phyloP scores from a whole-genome alignment of 2,329 filamentous ascomycete species.

The Colletotrichum sp. region DNA sequence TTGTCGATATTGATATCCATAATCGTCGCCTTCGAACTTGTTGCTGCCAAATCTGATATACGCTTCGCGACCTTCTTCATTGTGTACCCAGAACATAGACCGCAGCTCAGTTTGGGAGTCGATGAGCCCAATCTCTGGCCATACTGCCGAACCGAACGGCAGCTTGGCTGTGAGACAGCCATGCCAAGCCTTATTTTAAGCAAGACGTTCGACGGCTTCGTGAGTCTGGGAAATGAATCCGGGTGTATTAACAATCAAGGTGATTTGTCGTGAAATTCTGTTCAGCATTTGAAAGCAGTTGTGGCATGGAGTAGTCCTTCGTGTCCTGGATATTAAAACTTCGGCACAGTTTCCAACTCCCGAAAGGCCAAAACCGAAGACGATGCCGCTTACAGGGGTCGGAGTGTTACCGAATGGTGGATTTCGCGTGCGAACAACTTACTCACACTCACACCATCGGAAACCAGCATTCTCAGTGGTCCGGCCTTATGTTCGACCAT shows the following conservation, averaged over 20 bases:
- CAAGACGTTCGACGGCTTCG: not conserved
- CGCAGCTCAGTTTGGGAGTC: not conserved
- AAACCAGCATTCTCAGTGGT: not conserved
- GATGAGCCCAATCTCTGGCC: not conserved
- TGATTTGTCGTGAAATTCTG: not conserved
- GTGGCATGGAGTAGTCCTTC: not conserved
- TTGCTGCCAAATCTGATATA: not conserved
- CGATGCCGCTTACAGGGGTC: not conserved
- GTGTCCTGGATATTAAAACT: not conserved
- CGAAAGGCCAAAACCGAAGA: not conserved
- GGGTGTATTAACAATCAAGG: not conserved
- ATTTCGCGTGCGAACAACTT: not conserved
- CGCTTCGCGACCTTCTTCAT: not conserved
- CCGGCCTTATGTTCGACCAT: not conserved
- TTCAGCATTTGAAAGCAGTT: not conserved
- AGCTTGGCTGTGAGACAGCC: not conserved
- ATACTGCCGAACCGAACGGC: not conserved
- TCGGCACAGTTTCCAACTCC: not conserved
- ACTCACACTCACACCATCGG: not conserved
- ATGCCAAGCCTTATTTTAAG: not conserved
- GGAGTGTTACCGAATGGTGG: not conserved
- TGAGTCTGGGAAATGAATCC: not conserved
- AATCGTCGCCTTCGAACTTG: conserved; percentile 10
- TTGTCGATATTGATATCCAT: conserved; percentile 55
- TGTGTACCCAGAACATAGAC: not conserved